Base-by-base conservation (phyloP, 257 asterid species). In the Nicotiana knightiana region DNA sequence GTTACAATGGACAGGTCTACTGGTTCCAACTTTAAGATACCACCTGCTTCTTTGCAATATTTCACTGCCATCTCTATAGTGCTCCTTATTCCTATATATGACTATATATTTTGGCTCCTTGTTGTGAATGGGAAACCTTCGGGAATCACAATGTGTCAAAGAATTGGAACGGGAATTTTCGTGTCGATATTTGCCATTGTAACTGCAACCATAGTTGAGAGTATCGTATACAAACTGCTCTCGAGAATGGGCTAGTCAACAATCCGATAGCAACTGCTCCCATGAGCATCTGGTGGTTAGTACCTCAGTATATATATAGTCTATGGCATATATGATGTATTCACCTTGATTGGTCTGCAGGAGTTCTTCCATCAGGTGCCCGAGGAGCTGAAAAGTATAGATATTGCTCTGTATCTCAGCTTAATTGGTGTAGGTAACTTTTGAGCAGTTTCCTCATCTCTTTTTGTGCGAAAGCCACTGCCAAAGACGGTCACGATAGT, bases 361-460 rank as follows among this genome's bases (percentile, higher is more conserved):
- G 87, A 84, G 83, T 86, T 86, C 67, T 84, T 86, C 81, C 84
- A 86, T 77, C 84, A 81, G 82, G 82, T 86, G 46, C 85, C 89
- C 13, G 67, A 33, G 8, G 84, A 76, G 28, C 28, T 86, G 76
- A 86, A 58, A 82, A 86, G 85, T 53, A 46, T 79, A 21, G 87
- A 87, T n/a, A 80, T 86, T 37, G 83, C 89, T 62, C 61, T 83
- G 12, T 86, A 86, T 48, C 85, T 86, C 11, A 84, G 89, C 32
- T 64, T 86, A 67, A 15, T 79, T 26, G 87, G 87, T 28, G 28
- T 84, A 21, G 86, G 87, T 6, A 66, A 85, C 67, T 77, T 86
- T 82, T 86, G 1, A 83, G 86, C 77, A 81, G 88, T n/a, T 26
- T 82, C 75, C 83, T 86, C 51, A 85, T 85, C 65, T 70, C 86